Evolutionary conservation across 371 early-diverging fungal species (phyloP).

Genomic region (Rhizopus stolonifer): DNA sequence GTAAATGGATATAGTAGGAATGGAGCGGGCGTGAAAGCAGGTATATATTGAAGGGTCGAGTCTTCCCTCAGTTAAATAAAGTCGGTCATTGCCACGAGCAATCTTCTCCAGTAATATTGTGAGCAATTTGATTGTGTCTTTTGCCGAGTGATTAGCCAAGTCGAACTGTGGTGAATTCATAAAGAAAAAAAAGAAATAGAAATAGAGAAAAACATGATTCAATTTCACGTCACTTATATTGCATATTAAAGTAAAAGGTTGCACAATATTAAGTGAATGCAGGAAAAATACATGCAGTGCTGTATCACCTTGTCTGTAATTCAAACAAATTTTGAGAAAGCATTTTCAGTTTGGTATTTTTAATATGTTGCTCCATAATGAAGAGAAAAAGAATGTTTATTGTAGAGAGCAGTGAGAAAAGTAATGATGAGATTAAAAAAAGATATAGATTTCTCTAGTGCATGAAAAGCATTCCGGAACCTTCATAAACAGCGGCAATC

Average conservation of each 20-base stretch:
- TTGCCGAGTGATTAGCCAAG: constrained; percentile 55
- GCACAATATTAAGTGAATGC: too few relatives aligned
- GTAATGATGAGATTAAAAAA: background rate
- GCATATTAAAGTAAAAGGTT: too few relatives aligned
- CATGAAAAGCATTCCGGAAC: constrained; percentile 81
- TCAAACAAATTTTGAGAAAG: too few relatives aligned
- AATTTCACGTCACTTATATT: too few relatives aligned
- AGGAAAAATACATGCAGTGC: too few relatives aligned
- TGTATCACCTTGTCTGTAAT: too few relatives aligned
- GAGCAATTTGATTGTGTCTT: constrained; percentile 66
- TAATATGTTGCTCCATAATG: too few relatives aligned
- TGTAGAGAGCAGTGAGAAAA: too few relatives aligned
- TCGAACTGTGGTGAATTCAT: constrained; percentile 31
- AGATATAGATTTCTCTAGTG: constrained; percentile 21
- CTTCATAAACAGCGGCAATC: constrained; percentile 78
- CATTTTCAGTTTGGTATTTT: too few relatives aligned
- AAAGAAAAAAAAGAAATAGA: too few relatives aligned
- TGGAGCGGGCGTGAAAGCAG: constrained; percentile 74
- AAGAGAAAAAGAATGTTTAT: too few relatives aligned
- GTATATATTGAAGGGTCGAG: constrained; percentile 27
- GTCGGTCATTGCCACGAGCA: constrained; percentile 49
- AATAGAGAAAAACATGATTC: too few relatives aligned
- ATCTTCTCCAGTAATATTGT: constrained; percentile 60
- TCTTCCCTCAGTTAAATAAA: constrained; percentile 7
- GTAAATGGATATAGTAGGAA: constrained; percentile 75